Evolutionary conservation across 2,329 filamentous ascomycete genomes (phyloP).

Genomic region (Penicillium sp.): DNA sequence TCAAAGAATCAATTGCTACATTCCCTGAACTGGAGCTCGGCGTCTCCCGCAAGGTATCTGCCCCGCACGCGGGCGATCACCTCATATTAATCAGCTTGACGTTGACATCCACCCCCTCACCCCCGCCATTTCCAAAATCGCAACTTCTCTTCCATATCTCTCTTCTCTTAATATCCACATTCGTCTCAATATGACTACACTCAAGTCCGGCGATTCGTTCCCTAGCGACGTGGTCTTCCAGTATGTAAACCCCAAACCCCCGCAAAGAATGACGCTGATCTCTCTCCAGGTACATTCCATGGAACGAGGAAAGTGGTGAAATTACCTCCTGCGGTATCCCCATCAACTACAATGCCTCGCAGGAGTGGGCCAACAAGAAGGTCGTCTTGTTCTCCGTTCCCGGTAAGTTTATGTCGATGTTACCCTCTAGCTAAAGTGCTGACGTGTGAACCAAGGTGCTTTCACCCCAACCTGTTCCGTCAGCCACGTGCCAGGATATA

Average conservation of each 20-base stretch:
- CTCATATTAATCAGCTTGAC: constrained; percentile 10
- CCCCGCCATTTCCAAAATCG: constrained; percentile 1
- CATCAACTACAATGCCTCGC: constrained; percentile 74
- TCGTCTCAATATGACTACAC: constrained; percentile 55
- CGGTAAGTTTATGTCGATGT: constrained; percentile 41
- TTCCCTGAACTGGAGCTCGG: too few relatives aligned
- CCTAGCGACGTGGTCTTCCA: constrained; percentile 75
- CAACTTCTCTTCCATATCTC: not conserved
- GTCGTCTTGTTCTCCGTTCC: constrained; percentile 71
- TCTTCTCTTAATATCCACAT: not conserved
- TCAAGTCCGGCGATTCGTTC: constrained; percentile 80
- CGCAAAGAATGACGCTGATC: not conserved
- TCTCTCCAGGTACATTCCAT: constrained; percentile 67
- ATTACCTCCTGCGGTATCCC: constrained; percentile 78
- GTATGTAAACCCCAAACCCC: constrained; percentile 43
- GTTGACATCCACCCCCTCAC: not conserved
- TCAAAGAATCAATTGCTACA: too few relatives aligned
- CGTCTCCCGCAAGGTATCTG: too few relatives aligned
- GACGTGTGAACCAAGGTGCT: constrained; percentile 51
- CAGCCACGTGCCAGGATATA: constrained; percentile 75
- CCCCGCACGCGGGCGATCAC: constrained; percentile 1
- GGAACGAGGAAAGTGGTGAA: constrained; percentile 65
- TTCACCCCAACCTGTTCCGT: constrained; percentile 85
- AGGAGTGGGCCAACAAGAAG: constrained; percentile 71
- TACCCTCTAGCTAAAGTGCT: not conserved